Base-by-base conservation (phyloP, 2,329 filamentous ascomycete genomes). In the Chaetomiaceae sp. region DNA sequence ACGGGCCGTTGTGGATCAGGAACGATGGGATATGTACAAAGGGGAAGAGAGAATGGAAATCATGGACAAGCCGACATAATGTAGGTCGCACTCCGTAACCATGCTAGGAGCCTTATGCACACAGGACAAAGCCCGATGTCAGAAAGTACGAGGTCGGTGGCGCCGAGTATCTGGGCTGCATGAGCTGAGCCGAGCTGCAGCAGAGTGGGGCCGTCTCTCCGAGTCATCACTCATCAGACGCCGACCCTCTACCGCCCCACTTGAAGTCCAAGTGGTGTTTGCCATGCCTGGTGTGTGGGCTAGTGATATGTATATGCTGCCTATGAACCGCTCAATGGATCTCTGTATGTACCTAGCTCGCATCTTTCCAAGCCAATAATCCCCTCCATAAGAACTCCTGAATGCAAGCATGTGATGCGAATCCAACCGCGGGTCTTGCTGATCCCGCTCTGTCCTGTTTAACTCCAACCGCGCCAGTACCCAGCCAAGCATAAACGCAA, bases 1-100 rank as follows among this genome's bases (percentile, higher is more conserved):
- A 19, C 33, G 33, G 44, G 34, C 45, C 34, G 45, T 38, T 37
- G 22, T 17, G 38, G 34, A 37, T 38, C 11, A 15, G 6, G 22
- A 45, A 40, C 25, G 12, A 20, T n/a, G n/a, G n/a, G n/a, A n/a
- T 12, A 31, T 11, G 27, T 31, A 12, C 27, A 6, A 54, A 27
- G 47, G 12, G 11, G 22, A 27, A 19, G 34, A n/a, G 33, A 38
- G 22, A 47, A 25, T 4, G 33, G 27, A 37, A 37, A 27, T 3
- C 17, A 20, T 31, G 40, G 17, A n/a, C 22, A 27, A 23, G 19
- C n/a, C n/a, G n/a, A n/a, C n/a, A n/a, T n/a, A 42, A 42, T 22
- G 14, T 20, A 4, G 33, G 31, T 25, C n/a, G 25, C 8, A 43
- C 51, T 58, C 61, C 55, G 59, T 54, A 46, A 62, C 55, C 37